phyloP scores from a whole-genome alignment of 768 basidiomycete species.

The Punctularia strigosozonata region DNA sequence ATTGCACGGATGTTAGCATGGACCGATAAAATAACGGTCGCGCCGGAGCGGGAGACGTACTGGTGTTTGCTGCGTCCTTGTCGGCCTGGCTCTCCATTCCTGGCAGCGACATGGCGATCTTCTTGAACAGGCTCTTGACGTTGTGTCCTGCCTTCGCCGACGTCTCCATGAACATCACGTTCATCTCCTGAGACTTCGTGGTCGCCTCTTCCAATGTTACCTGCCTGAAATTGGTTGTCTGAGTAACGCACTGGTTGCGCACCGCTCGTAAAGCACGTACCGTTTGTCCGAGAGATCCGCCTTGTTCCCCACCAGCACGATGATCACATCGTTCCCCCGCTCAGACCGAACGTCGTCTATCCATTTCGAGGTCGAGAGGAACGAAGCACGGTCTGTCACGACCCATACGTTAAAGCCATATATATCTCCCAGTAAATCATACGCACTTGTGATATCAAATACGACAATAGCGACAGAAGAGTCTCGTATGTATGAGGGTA shows the following conservation, averaged over 20 bases:
- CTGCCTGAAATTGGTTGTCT: slow-evolving; percentile 52
- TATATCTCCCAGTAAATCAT: background rate
- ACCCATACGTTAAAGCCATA: no score
- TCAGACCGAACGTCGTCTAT: slow-evolving; percentile 98
- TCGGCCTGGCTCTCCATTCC: slow-evolving; percentile 85
- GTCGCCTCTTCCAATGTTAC: slow-evolving; percentile 98
- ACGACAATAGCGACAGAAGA: slow-evolving; percentile 98
- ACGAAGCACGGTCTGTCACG: slow-evolving; percentile 84
- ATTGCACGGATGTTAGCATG: slow-evolving; percentile 5
- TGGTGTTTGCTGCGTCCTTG: slow-evolving; percentile 30
- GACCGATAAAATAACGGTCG: background rate
- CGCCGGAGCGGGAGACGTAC: background rate
- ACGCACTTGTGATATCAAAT: slow-evolving; percentile 95
- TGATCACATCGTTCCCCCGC: slow-evolving; percentile 94
- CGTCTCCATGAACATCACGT: slow-evolving; percentile 99
- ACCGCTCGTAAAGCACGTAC: slow-evolving; percentile 47
- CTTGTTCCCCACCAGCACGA: slow-evolving; percentile 97
- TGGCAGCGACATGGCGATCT: slow-evolving; percentile 96
- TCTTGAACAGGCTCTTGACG: slow-evolving; percentile 97
- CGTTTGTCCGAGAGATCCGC: slow-evolving; percentile 98
- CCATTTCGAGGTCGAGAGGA: slow-evolving; percentile 97
- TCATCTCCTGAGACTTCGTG: slow-evolving; percentile 77
- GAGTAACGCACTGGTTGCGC: background rate
- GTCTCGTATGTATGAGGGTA: slow-evolving; percentile 98
- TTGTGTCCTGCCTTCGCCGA: slow-evolving; percentile 99